A percentile compares a stretch with the other conserved stretches of the same genome.
phyloP scores from a whole-genome alignment of 306 rosid genomes.

The Vigna angularis region DNA sequence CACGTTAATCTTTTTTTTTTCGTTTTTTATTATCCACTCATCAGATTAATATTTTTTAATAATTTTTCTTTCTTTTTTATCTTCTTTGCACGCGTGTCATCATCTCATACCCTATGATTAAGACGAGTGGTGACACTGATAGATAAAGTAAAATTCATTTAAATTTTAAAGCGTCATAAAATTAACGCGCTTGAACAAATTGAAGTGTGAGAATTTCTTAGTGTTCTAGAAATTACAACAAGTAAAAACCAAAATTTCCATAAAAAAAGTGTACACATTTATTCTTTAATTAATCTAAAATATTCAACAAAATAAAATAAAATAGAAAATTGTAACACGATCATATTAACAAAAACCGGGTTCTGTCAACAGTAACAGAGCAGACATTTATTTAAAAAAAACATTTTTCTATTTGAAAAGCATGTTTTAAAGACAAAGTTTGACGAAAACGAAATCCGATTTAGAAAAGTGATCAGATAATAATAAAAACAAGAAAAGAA shows the following conservation, averaged over 20 bases:
- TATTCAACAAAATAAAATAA: neutral
- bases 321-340: neutral
- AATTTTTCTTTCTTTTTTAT: neutral
- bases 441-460: neutral
- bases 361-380: neutral
- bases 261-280: neutral
- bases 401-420: neutral
- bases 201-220: neutral
- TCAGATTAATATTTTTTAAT: neutral
- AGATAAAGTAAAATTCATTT: neutral
- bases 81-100: neutral
- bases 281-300: neutral
- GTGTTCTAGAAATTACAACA: neutral
- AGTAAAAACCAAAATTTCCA: neutral
- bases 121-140: neutral
- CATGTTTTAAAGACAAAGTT: neutral
- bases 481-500: constrained; percentile 18
- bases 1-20: neutral
- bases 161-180: neutral
- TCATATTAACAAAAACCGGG: neutral
- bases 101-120: neutral
- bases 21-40: neutral
- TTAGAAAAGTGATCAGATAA: neutral
- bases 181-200: neutral
- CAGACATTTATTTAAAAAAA: neutral